Percentiles rank a stretch among this genome's conserved stretches.
Evolutionary conservation across 345 rosid species (phyloP).

Genomic region (Passiflora organensis): DNA sequence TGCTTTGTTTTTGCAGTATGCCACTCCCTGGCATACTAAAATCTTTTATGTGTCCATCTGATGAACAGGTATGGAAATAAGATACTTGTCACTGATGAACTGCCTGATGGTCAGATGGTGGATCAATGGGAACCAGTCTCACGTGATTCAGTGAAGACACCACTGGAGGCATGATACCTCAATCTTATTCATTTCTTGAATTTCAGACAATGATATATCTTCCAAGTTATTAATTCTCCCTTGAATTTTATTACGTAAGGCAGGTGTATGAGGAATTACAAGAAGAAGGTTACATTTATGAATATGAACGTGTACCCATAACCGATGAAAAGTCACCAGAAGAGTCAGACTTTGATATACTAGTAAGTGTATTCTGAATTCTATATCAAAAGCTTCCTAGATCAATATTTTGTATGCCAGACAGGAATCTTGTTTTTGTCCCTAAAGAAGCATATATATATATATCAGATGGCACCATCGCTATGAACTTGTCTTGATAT

Average conservation of each 20-base stretch:
- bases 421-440: too few relatives aligned
- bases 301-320: constrained; percentile 92
- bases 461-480: too few relatives aligned
- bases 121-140: constrained; percentile 98
- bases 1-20: constrained; percentile 4
- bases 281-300: constrained; percentile 73
- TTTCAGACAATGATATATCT: constrained; percentile 5
- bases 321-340: constrained; percentile 96
- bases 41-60: constrained; percentile 21
- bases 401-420: too few relatives aligned
- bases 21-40: constrained; percentile 15
- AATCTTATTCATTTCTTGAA: constrained; percentile 16
- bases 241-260: constrained; percentile 21
- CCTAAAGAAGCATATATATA: too few relatives aligned
- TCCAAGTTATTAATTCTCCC: constrained; percentile 13
- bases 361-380: constrained; percentile 48
- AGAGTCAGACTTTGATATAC: constrained; percentile 79
- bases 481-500: too few relatives aligned
- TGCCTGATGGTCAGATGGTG: constrained; percentile 97
- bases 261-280: constrained; percentile 90
- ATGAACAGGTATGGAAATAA: constrained; percentile 85
- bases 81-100: constrained; percentile 98
- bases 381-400: constrained; percentile 3
- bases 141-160: constrained; percentile 80
- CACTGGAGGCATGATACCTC: constrained; percentile 56